A percentile compares a stretch with the other conserved stretches of the same genome.
Conservation (phyloP, 768 basidiomycete species). For the Mycena metata region DNA sequence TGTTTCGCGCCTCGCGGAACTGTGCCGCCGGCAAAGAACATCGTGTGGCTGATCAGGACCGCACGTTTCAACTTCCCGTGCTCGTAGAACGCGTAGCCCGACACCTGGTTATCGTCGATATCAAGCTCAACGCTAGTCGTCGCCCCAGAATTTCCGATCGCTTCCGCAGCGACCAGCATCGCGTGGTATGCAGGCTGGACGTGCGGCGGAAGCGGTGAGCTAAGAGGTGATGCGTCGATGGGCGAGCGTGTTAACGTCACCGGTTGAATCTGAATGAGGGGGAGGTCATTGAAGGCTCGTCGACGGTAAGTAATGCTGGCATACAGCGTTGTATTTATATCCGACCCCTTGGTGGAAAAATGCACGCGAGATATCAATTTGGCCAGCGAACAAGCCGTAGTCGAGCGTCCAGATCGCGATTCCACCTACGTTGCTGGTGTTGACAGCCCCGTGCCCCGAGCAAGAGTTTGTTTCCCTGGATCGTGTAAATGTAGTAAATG, state of each 20-base stretch:
- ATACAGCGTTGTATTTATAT: constrained; percentile 1
- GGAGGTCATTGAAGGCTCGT: background rate
- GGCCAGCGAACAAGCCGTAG: constrained; percentile 58
- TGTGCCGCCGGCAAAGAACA: constrained; percentile 45
- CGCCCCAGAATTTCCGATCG: background rate
- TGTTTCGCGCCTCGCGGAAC: constrained; percentile 16
- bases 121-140: background rate
- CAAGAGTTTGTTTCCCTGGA: constrained; percentile 22
- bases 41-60: constrained; percentile 35
- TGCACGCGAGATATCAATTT: background rate
- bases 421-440: constrained; percentile 63
- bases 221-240: background rate
- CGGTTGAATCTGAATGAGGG: background rate
- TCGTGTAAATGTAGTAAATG: constrained; percentile 29
- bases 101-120: background rate
- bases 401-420: constrained; percentile 63
- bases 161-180: background rate
- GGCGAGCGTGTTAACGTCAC: background rate
- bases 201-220: background rate
- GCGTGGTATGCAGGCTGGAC: constrained; percentile 1
- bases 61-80: background rate
- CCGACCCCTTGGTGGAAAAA: constrained; percentile 3
- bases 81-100: constrained; percentile 7
- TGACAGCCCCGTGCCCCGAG: constrained; percentile 39
- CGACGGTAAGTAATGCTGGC: background rate